A percentile compares a stretch with the other conserved stretches of the same genome.
Conservation (phyloP, 177 flowering plant genomes). For the Tripterygium wilfordii region DNA sequence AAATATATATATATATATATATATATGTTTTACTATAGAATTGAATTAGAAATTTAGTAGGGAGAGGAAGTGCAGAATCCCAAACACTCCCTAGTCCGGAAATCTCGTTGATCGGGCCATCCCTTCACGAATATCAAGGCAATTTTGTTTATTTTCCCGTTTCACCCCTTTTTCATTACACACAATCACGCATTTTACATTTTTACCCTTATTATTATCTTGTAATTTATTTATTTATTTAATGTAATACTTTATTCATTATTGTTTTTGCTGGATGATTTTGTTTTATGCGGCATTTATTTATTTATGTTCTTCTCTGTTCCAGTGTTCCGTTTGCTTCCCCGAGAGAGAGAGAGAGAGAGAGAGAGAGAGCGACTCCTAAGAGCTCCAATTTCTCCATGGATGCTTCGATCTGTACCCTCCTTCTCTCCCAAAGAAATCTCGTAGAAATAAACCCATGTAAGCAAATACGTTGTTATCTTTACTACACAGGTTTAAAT, state of each 20-base stretch:
- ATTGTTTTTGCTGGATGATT: too few species aligned
- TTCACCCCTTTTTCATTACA: conserved; percentile 9
- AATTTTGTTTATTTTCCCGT: conserved; percentile 10
- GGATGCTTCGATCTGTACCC: conserved; percentile 21
- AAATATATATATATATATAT: too few species aligned
- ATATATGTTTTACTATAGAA: too few species aligned
- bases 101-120: conserved; percentile 61
- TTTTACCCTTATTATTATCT: conserved; percentile 3
- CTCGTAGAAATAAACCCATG: conserved; percentile 19
- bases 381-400: conserved; percentile 16
- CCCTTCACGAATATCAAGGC: conserved; percentile 34
- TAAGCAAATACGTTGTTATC: conserved; percentile 11
- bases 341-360: conserved; percentile 1
- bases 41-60: too few species aligned
- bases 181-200: background rate
- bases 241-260: too few species aligned
- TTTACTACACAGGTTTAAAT: background rate
- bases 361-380: conserved; percentile 9
- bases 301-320: background rate
- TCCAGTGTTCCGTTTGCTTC: conserved; percentile 2
- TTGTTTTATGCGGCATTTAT: conserved; percentile 2
- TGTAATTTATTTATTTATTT: background rate
- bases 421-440: conserved; percentile 13
- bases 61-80: too few species aligned
- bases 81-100: conserved; percentile 11